Percentiles rank a stretch among this genome's conserved stretches.
phyloP scores from a whole-genome alignment of 2,329 filamentous ascomycete genomes.

The Ciborinia camelliae region DNA sequence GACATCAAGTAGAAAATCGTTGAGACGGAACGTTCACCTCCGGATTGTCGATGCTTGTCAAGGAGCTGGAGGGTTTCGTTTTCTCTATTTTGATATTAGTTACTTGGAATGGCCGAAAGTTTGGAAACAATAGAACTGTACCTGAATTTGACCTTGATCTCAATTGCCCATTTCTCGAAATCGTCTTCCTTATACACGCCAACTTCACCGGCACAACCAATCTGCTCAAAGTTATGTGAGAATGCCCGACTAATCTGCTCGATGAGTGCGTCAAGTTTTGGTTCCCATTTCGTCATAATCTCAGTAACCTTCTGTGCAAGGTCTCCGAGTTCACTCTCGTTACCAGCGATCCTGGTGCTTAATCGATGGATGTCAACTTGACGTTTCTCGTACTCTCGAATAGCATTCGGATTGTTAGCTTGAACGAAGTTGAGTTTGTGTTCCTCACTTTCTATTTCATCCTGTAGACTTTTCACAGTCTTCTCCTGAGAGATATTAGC shows the following conservation, averaged over 20 bases:
- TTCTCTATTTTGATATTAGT: constrained; percentile 49
- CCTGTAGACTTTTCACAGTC: constrained; percentile 61
- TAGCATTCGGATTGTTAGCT: constrained; percentile 68
- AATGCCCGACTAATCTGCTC: constrained; percentile 85
- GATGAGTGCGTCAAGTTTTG: constrained; percentile 73
- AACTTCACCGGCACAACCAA: constrained; percentile 91
- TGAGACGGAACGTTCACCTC: constrained; percentile 91
- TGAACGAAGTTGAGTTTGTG: constrained; percentile 78
- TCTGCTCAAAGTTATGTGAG: constrained; percentile 87
- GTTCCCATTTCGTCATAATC: constrained; percentile 76
- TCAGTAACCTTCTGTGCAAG: constrained; percentile 58
- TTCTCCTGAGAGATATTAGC: constrained; percentile 47
- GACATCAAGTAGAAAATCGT: constrained; percentile 99
- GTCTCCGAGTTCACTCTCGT: constrained; percentile 52
- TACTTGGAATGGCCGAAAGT: background rate
- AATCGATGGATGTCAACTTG: constrained; percentile 66
- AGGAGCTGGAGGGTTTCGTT: constrained; percentile 80
- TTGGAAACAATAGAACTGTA: constrained; percentile 42
- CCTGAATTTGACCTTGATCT: constrained; percentile 95
- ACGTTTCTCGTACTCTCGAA: constrained; percentile 74
- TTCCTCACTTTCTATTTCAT: constrained; percentile 70
- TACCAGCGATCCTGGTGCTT: constrained; percentile 54
- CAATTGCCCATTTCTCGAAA: constrained; percentile 90
- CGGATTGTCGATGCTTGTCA: constrained; percentile 89
- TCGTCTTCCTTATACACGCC: constrained; percentile 84